Evolutionary conservation across 2,329 filamentous ascomycete species (phyloP).

Genomic region (Coniochaeta hoffmannii): DNA sequence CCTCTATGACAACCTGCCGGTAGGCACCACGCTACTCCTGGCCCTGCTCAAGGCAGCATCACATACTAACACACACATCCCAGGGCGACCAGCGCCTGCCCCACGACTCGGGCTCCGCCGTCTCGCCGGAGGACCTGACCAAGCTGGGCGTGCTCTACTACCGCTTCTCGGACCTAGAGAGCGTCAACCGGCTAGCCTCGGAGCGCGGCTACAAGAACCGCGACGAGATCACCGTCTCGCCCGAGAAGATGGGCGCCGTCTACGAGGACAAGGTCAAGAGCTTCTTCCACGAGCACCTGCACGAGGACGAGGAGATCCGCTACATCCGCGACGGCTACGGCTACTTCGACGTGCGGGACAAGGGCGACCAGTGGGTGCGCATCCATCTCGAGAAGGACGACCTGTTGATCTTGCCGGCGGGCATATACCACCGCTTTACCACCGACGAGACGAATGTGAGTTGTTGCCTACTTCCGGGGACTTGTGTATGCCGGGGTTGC

Average conservation of each 20-base stretch:
- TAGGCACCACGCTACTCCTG: constrained; percentile 23
- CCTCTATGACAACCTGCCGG: constrained; percentile 47
- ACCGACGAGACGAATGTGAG: constrained; percentile 85
- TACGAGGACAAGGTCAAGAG: constrained; percentile 92
- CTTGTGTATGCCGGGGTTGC: background rate
- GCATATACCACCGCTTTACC: constrained; percentile 97
- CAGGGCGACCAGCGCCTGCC: constrained; percentile 90
- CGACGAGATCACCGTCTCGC: constrained; percentile 86
- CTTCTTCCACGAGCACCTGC: constrained; percentile 93
- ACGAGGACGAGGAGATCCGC: constrained; percentile 97
- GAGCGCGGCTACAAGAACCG: constrained; percentile 86
- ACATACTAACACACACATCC: constrained; percentile 5
- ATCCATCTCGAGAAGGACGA: constrained; percentile 80
- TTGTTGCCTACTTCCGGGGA: constrained; percentile 16
- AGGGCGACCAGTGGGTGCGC: constrained; percentile 81
- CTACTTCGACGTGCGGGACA: constrained; percentile 85
- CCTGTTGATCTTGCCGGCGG: constrained; percentile 85
- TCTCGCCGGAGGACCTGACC: constrained; percentile 58
- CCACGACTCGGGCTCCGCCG: constrained; percentile 73
- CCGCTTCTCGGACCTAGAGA: constrained; percentile 53
- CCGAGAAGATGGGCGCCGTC: constrained; percentile 70
- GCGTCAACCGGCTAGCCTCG: constrained; percentile 66
- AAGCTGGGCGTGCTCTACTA: constrained; percentile 77
- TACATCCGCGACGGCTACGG: constrained; percentile 85
- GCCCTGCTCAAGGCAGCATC: no score